A percentile compares a stretch with the other conserved stretches of the same genome.
Evolutionary conservation across 2,329 filamentous ascomycete species (phyloP).

Genomic region (Arthroderma sp.): DNA sequence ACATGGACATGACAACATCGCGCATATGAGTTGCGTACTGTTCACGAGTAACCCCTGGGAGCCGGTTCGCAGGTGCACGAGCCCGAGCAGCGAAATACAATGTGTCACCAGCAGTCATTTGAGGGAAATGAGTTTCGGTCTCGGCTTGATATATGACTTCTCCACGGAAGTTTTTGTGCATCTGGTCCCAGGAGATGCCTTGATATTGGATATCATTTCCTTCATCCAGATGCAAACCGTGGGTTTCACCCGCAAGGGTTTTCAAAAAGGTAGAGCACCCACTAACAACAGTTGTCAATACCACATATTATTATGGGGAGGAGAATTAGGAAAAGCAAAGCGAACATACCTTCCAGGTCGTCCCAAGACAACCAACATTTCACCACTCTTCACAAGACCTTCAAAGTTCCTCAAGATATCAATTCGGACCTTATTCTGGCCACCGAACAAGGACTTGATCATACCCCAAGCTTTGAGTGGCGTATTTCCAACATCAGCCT

Average conservation of each 20-base stretch:
- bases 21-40: constrained; percentile 32
- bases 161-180: constrained; percentile 53
- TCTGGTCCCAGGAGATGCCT: constrained; percentile 20
- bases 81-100: constrained; percentile 73
- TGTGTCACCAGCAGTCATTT: constrained; percentile 76
- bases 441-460: constrained; percentile 16
- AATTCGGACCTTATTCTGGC: constrained; percentile 30
- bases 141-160: constrained; percentile 80
- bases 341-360: constrained; percentile 29
- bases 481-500: constrained; percentile 32
- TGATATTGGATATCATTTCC: constrained; percentile 71
- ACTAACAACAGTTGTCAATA: constrained; percentile 1
- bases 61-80: constrained; percentile 67
- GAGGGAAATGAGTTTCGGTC: constrained; percentile 75
- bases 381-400: constrained; percentile 45
- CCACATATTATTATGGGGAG: background rate
- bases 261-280: constrained; percentile 73
- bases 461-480: constrained; percentile 23
- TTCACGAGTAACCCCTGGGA: constrained; percentile 35
- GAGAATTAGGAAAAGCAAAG: background rate
- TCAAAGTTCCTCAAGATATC: constrained; percentile 53
- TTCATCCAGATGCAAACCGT: constrained; percentile 62
- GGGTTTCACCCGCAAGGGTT: constrained; percentile 72
- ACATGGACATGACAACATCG: constrained; percentile 34
- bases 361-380: constrained; percentile 46